Conservation (phyloP, 805 yeast species). For the Metschnikowia rubicola region DNA sequence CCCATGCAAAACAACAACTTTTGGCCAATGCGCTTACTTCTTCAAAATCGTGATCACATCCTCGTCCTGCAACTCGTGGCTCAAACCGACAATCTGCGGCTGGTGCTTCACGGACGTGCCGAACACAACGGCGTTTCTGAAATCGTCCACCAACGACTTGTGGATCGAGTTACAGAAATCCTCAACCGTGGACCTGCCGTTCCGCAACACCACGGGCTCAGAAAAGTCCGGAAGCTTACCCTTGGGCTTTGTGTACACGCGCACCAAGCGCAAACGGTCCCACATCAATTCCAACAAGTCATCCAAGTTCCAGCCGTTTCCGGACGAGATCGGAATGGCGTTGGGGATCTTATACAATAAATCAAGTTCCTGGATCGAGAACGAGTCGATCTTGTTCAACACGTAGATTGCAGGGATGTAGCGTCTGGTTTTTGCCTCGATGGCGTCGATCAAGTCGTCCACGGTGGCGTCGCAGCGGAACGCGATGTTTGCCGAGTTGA, state of each 20-base stretch:
- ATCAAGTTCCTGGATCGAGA: constrained; percentile 90
- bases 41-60: constrained; percentile 95
- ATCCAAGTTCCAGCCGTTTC: constrained; percentile 95
- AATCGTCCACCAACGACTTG: constrained; percentile 89
- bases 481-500: constrained; percentile 93
- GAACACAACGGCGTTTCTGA: constrained; percentile 86
- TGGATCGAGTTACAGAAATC: constrained; percentile 97
- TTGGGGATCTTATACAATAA: constrained; percentile 88
- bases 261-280: constrained; percentile 83
- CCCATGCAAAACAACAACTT: not conserved
- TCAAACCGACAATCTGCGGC: constrained; percentile 91
- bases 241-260: constrained; percentile 97
- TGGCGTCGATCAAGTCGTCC: constrained; percentile 91
- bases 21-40: constrained; percentile 36
- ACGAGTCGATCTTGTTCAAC: constrained; percentile 91
- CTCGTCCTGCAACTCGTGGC: constrained; percentile 85
- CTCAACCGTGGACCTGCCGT: constrained; percentile 79
- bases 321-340: constrained; percentile 96
- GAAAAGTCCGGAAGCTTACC: constrained; percentile 89
- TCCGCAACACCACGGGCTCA: constrained; percentile 91
- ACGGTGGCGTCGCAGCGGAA: constrained; percentile 97
- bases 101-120: constrained; percentile 97
- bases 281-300: constrained; percentile 94
- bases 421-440: constrained; percentile 85
- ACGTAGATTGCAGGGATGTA: constrained; percentile 96